Percentiles rank a stretch among this genome's conserved stretches.
Evolutionary conservation across 1,284 basidiomycete genomes (phyloP).

Genomic region (Erythrobasidium hasegawianum): DNA sequence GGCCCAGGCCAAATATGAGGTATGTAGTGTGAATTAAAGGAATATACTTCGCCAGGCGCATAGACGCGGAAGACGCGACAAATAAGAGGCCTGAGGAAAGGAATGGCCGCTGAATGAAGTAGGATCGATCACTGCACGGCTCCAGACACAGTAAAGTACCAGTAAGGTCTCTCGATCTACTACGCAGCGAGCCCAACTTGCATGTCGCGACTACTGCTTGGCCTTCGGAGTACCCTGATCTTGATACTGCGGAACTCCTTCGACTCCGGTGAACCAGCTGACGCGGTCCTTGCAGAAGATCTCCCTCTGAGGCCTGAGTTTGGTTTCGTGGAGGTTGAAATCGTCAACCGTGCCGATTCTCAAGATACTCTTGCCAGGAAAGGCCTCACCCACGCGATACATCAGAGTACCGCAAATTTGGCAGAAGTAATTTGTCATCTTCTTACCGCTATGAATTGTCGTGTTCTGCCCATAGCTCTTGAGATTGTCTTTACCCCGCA

Average conservation of each 20-base stretch:
- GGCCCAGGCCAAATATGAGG: too few relatives aligned
- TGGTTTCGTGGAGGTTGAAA: slow-evolving; percentile 45
- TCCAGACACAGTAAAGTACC: too few relatives aligned
- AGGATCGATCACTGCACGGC: too few relatives aligned
- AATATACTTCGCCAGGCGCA: too few relatives aligned
- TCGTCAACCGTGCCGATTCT: slow-evolving; percentile 49
- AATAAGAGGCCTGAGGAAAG: too few relatives aligned
- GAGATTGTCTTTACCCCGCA: slow-evolving; percentile 35
- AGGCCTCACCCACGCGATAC: slow-evolving; percentile 41
- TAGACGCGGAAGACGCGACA: too few relatives aligned
- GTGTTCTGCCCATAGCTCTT: slow-evolving; percentile 41
- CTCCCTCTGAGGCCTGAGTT: slow-evolving; percentile 47
- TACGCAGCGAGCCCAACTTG: too few relatives aligned
- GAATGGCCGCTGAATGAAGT: too few relatives aligned
- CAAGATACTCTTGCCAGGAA: slow-evolving; percentile 43
- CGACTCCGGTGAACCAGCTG: slow-evolving; percentile 43
- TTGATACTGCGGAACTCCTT: slow-evolving; percentile 28
- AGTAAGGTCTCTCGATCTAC: too few relatives aligned
- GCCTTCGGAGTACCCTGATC: neutral
- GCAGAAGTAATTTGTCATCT: slow-evolving; percentile 51
- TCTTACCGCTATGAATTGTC: slow-evolving; percentile 41
- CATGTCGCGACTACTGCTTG: too few relatives aligned
- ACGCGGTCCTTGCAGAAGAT: slow-evolving; percentile 45
- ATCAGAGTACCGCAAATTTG: slow-evolving; percentile 49
- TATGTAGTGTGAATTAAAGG: too few relatives aligned